Evolutionary conservation across 148 eudicot genomes (phyloP).

Genomic region (Mesembryanthemum crystallinum): DNA sequence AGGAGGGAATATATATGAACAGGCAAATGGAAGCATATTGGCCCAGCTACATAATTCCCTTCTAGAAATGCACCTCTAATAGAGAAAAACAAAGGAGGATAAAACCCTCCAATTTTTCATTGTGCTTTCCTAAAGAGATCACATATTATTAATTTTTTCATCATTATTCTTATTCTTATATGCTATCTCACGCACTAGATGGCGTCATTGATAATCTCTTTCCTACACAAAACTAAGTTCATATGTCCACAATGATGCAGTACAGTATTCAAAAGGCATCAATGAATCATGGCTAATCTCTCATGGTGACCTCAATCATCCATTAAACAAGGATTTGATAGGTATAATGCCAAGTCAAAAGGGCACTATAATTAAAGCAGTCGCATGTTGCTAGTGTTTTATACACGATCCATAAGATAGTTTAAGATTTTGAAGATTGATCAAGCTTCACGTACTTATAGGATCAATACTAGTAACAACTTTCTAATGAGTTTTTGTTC

Average conservation of each 20-base stretch:
- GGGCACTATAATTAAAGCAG: constrained; percentile 4
- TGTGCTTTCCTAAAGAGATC: too few species aligned
- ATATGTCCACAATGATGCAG: constrained; percentile 10
- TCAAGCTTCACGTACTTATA: too few species aligned
- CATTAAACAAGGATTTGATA: constrained; percentile 4
- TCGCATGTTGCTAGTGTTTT: too few species aligned
- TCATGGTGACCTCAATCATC: constrained; percentile 14
- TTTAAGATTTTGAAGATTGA: too few species aligned
- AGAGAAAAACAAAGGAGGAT: not conserved
- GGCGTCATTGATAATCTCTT: constrained; percentile 29
- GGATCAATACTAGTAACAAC: too few species aligned
- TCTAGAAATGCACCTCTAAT: constrained; percentile 12
- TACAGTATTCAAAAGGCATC: not conserved
- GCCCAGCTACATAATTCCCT: not conserved
- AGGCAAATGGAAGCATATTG: not conserved
- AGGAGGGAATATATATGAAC: not conserved
- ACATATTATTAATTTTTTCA: not conserved
- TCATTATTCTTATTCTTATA: not conserved
- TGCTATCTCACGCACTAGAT: constrained; percentile 51
- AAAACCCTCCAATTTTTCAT: not conserved
- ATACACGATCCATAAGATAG: too few species aligned
- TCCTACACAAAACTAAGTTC: not conserved
- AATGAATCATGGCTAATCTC: constrained; percentile 14
- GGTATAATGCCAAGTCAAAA: constrained; percentile 18
- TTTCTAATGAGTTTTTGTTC: too few species aligned